Conservation (phyloP, 768 basidiomycete species). For the Omphalotus guepiniiformis region DNA sequence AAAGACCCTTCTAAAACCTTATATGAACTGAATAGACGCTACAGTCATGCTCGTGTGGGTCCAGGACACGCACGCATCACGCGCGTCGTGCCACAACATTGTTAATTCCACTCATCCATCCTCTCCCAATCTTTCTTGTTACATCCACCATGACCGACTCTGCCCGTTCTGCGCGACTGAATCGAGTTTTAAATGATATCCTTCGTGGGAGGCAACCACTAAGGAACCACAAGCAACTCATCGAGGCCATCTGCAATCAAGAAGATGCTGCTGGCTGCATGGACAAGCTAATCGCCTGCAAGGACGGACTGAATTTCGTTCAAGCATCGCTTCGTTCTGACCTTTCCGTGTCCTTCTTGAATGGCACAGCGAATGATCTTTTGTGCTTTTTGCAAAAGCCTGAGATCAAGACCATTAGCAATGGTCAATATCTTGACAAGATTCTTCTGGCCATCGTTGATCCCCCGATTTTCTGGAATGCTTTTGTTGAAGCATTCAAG, state of each 20-base stretch:
- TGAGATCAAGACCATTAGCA: slow-evolving; percentile 31
- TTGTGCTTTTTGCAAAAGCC: slow-evolving; percentile 35
- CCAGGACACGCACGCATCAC: no score
- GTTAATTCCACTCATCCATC: no score
- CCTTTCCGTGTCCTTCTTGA: slow-evolving; percentile 33
- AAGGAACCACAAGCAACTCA: slow-evolving; percentile 24
- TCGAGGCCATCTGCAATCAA: slow-evolving; percentile 42
- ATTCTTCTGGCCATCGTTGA: slow-evolving; percentile 40
- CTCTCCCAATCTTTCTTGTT: no score
- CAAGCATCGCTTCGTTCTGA: slow-evolving; percentile 39
- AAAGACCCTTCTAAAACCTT: no score
- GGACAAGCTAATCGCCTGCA: slow-evolving; percentile 30
- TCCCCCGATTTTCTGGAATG: slow-evolving; percentile 48
- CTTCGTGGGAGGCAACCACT: background rate
- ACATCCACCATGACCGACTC: background rate
- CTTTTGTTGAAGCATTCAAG: slow-evolving; percentile 32
- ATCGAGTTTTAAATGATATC: background rate
- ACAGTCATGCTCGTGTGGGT: no score
- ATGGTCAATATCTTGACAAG: slow-evolving; percentile 37
- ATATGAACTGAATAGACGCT: no score
- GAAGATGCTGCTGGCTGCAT: slow-evolving; percentile 34
- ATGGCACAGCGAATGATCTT: slow-evolving; percentile 33
- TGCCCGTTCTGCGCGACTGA: background rate
- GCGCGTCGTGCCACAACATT: no score
- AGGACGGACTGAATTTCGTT: slow-evolving; percentile 32